Percentiles rank a stretch among this genome's conserved stretches.
phyloP scores from a whole-genome alignment of 331 rosid genomes.

The Phaseolus coccineus region DNA sequence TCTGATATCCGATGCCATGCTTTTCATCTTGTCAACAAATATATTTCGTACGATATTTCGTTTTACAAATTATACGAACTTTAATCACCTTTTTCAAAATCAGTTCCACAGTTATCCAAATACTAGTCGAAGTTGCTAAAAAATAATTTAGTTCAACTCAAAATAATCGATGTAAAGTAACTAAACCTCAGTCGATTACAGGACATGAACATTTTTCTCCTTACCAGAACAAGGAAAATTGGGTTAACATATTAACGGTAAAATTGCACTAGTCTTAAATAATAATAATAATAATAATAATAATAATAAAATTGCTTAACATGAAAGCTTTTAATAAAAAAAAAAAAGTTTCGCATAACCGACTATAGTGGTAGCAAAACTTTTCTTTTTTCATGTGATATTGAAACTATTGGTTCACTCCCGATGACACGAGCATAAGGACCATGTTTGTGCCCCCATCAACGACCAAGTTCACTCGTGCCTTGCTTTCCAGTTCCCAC shows the following conservation, averaged over 20 bases:
- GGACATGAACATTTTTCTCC: neutral
- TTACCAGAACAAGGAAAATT: neutral
- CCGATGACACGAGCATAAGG: neutral
- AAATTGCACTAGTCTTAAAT: neutral
- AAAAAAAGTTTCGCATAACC: neutral
- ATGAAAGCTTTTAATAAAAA: no score
- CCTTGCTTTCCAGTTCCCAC: conserved; percentile 12
- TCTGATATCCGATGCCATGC: neutral
- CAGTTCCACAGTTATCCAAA: neutral
- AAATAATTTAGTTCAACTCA: neutral
- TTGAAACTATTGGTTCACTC: neutral
- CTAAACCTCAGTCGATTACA: neutral
- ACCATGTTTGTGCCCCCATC: neutral
- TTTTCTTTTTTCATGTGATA: neutral
- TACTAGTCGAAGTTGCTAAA: neutral
- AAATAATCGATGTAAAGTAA: neutral
- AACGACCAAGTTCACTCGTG: neutral
- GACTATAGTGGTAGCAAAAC: neutral
- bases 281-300: no score
- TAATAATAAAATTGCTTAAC: no score
- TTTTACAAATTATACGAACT: neutral
- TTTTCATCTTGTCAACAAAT: conserved; percentile 7
- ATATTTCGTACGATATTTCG: neutral
- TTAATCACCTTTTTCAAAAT: neutral
- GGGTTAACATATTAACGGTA: neutral